These are phyloP conservation scores for Pelargonium nanum DNA, from an alignment of 345 rosid species.

Conservation along the genomic window DNA sequence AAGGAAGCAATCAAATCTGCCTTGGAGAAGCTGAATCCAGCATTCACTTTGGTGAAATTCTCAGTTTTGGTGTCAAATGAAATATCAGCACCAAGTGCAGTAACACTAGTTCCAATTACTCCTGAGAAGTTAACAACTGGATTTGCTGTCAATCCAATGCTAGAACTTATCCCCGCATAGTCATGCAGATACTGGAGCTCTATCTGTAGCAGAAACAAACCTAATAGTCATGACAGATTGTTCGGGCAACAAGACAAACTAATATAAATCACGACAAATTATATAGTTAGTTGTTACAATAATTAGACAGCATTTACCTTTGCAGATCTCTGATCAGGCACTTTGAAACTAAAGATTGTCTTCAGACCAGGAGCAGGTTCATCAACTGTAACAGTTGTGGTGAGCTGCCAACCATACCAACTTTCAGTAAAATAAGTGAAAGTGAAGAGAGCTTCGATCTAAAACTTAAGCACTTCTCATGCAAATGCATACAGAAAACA, in stretches of 20 bases:
- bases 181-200: conserved; percentile 92
- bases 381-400: conserved; percentile 66
- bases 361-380: conserved; percentile 87
- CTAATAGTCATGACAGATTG: neutral
- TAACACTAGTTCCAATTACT: conserved; percentile 50
- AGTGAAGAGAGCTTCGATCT: neutral
- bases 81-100: conserved; percentile 67
- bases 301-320: conserved; percentile 38
- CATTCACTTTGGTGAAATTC: conserved; percentile 64
- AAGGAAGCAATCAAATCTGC: conserved; percentile 62
- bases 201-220: conserved; percentile 24
- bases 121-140: conserved; percentile 76
- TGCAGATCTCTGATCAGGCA: conserved; percentile 91
- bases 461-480: neutral
- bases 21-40: conserved; percentile 64
- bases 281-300: too few species aligned
- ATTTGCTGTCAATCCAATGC: conserved; percentile 73
- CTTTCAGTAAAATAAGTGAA: neutral
- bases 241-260: neutral
- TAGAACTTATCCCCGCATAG: conserved; percentile 62
- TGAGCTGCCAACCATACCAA: conserved; percentile 35
- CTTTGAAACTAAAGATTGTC: conserved; percentile 67
- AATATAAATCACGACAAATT: neutral
- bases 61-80: conserved; percentile 76
- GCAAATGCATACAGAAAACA: neutral